phyloP scores from a whole-genome alignment of 83 land plant genomes.

The Thuja plicata region DNA sequence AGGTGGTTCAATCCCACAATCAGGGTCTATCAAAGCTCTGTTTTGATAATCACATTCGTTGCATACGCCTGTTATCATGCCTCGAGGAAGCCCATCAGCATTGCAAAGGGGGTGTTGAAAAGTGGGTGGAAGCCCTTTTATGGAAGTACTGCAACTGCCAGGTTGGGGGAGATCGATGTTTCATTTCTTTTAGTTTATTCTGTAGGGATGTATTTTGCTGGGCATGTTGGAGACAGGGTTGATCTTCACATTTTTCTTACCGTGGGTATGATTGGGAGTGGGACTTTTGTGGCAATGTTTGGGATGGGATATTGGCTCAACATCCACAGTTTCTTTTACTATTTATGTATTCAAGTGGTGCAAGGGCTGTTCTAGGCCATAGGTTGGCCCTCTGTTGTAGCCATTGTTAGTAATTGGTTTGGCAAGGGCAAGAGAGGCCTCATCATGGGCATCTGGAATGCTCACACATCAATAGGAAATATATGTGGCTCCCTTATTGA shows the following conservation, averaged over 20 bases:
- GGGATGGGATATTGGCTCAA: conserved; percentile 70
- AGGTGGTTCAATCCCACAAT: background rate
- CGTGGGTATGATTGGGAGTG: conserved; percentile 74
- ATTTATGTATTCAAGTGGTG: conserved; percentile 53
- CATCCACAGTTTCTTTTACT: conserved; percentile 58
- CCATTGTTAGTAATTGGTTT: conserved; percentile 85
- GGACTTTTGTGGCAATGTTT: conserved; percentile 44
- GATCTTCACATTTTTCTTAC: conserved; percentile 61
- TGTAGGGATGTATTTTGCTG: conserved; percentile 71
- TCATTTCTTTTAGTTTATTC: conserved; percentile 73
- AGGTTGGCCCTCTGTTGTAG: conserved; percentile 91
- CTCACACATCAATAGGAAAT: conserved; percentile 76
- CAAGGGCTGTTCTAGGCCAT: conserved; percentile 75
- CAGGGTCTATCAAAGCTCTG: conserved; percentile 37
- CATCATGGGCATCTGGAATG: conserved; percentile 91
- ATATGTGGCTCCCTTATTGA: conserved; percentile 77
- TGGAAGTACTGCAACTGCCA: conserved; percentile 57
- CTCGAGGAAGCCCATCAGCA: conserved; percentile 83
- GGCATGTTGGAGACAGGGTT: conserved; percentile 69
- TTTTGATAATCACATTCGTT: conserved; percentile 72
- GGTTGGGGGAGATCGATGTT: conserved; percentile 83
- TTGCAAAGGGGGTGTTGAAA: conserved; percentile 61
- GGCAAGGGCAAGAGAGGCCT: conserved; percentile 70
- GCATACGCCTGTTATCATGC: conserved; percentile 88
- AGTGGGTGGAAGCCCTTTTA: conserved; percentile 77